phyloP scores from a whole-genome alignment of 2,329 filamentous ascomycete genomes.

The Botrytis porri region DNA sequence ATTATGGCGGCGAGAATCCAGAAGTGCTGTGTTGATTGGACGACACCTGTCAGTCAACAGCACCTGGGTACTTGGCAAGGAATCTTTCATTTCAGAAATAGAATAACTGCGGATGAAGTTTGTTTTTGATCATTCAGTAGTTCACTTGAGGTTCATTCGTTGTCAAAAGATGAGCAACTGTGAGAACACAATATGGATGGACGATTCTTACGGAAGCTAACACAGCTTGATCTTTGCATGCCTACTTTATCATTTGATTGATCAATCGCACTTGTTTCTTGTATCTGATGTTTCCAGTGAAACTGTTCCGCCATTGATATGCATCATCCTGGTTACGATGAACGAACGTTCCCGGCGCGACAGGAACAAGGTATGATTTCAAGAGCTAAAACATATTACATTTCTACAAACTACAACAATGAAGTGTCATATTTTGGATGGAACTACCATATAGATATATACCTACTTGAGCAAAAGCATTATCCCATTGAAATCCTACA shows the following conservation, averaged over 20 bases:
- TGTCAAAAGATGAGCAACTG: not conserved
- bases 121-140: not conserved
- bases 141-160: not conserved
- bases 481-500: not conserved
- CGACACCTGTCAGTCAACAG: not conserved
- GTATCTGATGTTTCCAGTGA: not conserved
- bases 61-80: rapidly evolving
- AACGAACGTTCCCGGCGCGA: not conserved
- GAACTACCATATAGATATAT: not conserved
- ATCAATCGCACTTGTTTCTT: not conserved
- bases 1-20: not conserved
- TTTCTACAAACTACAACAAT: not conserved
- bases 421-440: no score
- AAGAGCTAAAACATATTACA: not conserved
- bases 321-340: not conserved
- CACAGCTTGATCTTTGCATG: not conserved
- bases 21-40: not conserved
- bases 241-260: not conserved
- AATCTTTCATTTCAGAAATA: not conserved
- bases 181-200: not conserved
- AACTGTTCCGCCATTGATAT: rapidly evolving
- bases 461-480: not conserved
- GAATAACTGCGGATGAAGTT: rapidly evolving
- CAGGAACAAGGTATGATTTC: not conserved
- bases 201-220: not conserved